Evolutionary conservation across 2,329 filamentous ascomycete species (phyloP).

Genomic region (Didymella glomerata): DNA sequence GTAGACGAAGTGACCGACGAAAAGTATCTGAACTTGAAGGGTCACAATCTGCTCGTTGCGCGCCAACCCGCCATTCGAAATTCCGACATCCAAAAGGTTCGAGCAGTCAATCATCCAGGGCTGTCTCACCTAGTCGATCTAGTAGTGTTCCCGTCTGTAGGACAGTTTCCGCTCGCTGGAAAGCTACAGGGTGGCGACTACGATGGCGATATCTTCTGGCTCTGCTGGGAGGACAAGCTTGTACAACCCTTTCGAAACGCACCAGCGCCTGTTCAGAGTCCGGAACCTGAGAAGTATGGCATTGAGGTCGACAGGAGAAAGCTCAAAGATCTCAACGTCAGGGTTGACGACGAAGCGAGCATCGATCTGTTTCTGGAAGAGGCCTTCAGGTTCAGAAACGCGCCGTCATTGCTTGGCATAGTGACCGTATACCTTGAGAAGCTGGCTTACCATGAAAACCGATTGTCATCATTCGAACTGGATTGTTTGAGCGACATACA

Average conservation of each 20-base stretch:
- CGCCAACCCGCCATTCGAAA: conserved; percentile 73
- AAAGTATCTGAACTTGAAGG: conserved; percentile 63
- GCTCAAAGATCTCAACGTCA: conserved; percentile 56
- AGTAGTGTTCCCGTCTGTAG: conserved; percentile 75
- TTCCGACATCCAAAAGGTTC: conserved; percentile 74
- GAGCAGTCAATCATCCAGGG: conserved; percentile 62
- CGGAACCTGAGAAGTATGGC: conserved; percentile 60
- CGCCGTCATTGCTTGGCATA: conserved; percentile 66
- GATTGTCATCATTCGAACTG: conserved; percentile 33
- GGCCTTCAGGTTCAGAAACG: conserved; percentile 67
- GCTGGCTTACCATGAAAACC: conserved; percentile 62
- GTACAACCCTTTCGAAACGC: conserved; percentile 73
- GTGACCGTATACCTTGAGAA: conserved; percentile 72
- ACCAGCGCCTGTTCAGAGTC: conserved; percentile 55
- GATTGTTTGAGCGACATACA: conserved; percentile 52
- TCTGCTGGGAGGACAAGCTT: conserved; percentile 75
- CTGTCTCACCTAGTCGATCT: conserved; percentile 78
- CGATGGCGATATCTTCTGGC: conserved; percentile 79
- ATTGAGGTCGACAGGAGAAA: conserved; percentile 59
- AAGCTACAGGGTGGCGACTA: conserved; percentile 82
- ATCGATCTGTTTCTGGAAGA: conserved; percentile 60
- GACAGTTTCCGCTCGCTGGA: conserved; percentile 69
- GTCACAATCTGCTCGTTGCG: conserved; percentile 70
- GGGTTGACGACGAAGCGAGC: conserved; percentile 30
- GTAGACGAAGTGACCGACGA: conserved; percentile 62